Evolutionary conservation across 192 early-diverging fungal genomes (phyloP).

Genomic region (Chytriomyces sp.): DNA sequence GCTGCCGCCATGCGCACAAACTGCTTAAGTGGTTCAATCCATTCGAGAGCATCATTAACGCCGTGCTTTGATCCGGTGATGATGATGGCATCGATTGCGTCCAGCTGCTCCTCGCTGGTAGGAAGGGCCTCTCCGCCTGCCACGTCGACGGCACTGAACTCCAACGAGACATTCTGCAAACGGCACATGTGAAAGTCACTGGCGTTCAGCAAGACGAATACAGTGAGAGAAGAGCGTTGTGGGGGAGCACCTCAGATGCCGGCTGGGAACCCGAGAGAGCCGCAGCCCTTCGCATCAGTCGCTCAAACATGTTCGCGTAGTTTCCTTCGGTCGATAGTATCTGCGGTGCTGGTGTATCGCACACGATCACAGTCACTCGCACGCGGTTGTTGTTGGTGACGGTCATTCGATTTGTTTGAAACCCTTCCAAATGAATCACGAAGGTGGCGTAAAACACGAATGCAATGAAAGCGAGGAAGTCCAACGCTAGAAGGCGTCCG

Average conservation of each 20-base stretch:
- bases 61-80: constrained; percentile 56
- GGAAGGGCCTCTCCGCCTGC: constrained; percentile 33
- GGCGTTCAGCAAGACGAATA: neutral
- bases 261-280: neutral
- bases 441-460: too few species aligned
- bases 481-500: too few species aligned
- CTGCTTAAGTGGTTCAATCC: constrained; percentile 66
- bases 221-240: neutral
- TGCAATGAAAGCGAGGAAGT: too few species aligned
- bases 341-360: constrained; percentile 27
- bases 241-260: neutral
- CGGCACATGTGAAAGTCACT: neutral
- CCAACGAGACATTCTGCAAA: neutral
- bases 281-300: constrained; percentile 32
- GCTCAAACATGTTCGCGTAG: constrained; percentile 35
- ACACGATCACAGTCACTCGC: constrained; percentile 18
- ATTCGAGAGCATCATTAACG: constrained; percentile 62
- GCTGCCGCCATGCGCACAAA: constrained; percentile 54
- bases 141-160: constrained; percentile 23
- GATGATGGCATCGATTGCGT: constrained; percentile 40
- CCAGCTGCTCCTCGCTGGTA: constrained; percentile 23
- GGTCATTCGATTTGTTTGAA: too few species aligned
- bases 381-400: too few species aligned
- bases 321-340: constrained; percentile 5
- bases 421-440: too few species aligned